These are phyloP conservation scores for Plicaturopsis crispa DNA, from an alignment of 768 basidiomycete genomes.

Conservation along the genomic window DNA sequence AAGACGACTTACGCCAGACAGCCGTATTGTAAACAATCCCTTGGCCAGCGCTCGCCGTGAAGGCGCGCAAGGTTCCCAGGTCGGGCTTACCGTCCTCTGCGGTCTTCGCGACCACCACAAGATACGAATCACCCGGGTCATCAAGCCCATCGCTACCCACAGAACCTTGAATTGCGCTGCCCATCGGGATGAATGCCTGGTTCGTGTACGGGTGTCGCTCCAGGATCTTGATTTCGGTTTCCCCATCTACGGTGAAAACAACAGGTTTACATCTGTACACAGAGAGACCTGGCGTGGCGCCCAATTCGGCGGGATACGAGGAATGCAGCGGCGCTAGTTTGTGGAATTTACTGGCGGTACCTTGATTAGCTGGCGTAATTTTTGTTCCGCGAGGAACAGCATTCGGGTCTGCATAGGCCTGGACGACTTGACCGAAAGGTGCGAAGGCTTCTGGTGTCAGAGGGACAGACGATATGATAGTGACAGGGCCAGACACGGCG, in stretches of 20 bases:
- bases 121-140: slow-evolving; percentile 49
- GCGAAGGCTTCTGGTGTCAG: slow-evolving; percentile 83
- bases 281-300: slow-evolving; percentile 65
- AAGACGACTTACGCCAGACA: slow-evolving; percentile 76
- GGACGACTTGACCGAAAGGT: slow-evolving; percentile 86
- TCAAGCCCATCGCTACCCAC: slow-evolving; percentile 34
- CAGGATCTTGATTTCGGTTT: slow-evolving; percentile 58
- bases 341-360: slow-evolving; percentile 90
- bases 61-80: slow-evolving; percentile 67
- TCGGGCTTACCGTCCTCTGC: slow-evolving; percentile 74
- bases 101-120: slow-evolving; percentile 84
- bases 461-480: slow-evolving; percentile 47
- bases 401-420: slow-evolving; percentile 68
- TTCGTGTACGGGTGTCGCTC: slow-evolving; percentile 89
- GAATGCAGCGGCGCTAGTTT: slow-evolving; percentile 68
- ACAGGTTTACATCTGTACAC: slow-evolving; percentile 76
- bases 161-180: slow-evolving; percentile 34
- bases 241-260: slow-evolving; percentile 37
- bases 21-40: slow-evolving; percentile 81
- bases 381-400: slow-evolving; percentile 62
- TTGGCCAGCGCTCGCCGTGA: slow-evolving; percentile 72
- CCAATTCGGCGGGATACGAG: slow-evolving; percentile 51
- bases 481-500: slow-evolving; percentile 8
- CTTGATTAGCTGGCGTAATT: slow-evolving; percentile 80
- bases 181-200: slow-evolving; percentile 95